Conservation (phyloP, 768 basidiomycete species). For the Suillus luteus region DNA sequence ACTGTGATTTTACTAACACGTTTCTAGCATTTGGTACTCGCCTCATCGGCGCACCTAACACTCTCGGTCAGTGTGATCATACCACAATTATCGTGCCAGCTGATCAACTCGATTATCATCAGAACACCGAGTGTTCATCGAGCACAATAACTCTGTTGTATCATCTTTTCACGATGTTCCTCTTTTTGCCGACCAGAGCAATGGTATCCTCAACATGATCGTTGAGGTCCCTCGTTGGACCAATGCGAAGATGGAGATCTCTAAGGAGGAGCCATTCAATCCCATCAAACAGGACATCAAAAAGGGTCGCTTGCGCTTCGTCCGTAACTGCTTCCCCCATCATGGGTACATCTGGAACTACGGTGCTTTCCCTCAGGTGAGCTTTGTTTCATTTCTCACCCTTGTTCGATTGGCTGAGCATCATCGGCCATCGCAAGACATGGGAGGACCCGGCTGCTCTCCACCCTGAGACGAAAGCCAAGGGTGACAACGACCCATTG, state of each 20-base stretch:
- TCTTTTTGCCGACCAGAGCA: slow-evolving; percentile 94
- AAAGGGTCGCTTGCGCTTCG: slow-evolving; percentile 93
- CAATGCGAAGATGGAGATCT: slow-evolving; percentile 99
- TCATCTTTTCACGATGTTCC: slow-evolving; percentile 97
- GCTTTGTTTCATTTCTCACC: slow-evolving; percentile 19
- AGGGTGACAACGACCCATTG: slow-evolving; percentile 98
- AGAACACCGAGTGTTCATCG: slow-evolving; percentile 97
- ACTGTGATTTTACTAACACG: slow-evolving; percentile 10
- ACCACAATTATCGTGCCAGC: slow-evolving; percentile 12
- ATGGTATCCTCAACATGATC: slow-evolving; percentile 98
- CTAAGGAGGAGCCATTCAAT: slow-evolving; percentile 97
- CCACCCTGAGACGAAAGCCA: slow-evolving; percentile 98
- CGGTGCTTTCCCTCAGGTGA: slow-evolving; percentile 95
- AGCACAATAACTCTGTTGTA: slow-evolving; percentile 82
- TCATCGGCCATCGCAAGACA: slow-evolving; percentile 53
- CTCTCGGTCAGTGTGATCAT: slow-evolving; percentile 67
- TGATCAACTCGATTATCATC: slow-evolving; percentile 31
- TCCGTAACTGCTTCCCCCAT: slow-evolving; percentile 99
- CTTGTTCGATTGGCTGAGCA: neutral
- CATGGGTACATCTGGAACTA: slow-evolving; percentile 99
- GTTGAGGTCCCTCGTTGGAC: slow-evolving; percentile 99
- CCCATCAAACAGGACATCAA: slow-evolving; percentile 99
- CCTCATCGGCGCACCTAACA: slow-evolving; percentile 87
- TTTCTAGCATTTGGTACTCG: slow-evolving; percentile 68
- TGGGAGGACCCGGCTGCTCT: slow-evolving; percentile 92